Percentiles rank a stretch among this genome's conserved stretches.
Evolutionary conservation across 1,139 yeast genomes (phyloP).

Genomic region (Wickerhamomyces sp.): DNA sequence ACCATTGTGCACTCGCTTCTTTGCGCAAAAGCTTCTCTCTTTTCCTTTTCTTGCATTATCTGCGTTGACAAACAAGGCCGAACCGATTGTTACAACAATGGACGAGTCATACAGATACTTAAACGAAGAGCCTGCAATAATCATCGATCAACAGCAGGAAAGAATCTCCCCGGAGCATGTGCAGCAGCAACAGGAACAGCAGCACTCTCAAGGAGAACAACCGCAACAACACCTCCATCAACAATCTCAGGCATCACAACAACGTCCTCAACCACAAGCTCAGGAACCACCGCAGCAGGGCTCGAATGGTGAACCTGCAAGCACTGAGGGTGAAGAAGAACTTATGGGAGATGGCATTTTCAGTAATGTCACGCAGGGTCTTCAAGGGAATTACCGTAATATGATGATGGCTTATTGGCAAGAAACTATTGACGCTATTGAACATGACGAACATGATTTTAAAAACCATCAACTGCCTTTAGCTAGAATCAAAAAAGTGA

Average conservation of each 20-base stretch:
- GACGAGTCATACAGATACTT: conserved; percentile 19
- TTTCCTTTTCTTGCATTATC: too few species aligned
- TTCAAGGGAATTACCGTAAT: conserved; percentile 75
- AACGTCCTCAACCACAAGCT: background rate
- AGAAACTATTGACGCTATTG: conserved; percentile 85
- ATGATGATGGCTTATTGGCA: conserved; percentile 97
- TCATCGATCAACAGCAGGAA: conserved; percentile 10
- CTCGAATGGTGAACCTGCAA: conserved; percentile 7
- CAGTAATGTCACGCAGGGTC: conserved; percentile 90
- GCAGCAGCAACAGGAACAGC: conserved; percentile 1
- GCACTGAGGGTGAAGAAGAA: conserved; percentile 31
- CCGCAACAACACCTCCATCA: too few species aligned
- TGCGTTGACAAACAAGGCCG: too few species aligned
- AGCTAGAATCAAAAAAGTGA: conserved; percentile 87
- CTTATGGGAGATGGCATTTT: conserved; percentile 62
- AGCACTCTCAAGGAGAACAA: too few species aligned
- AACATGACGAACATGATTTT: conserved; percentile 85
- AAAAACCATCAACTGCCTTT: conserved; percentile 91
- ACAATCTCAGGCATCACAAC: too few species aligned
- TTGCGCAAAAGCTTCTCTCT: too few species aligned
- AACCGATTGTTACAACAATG: conserved; percentile 5
- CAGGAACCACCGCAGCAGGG: conserved; percentile 6
- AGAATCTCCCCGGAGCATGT: background rate
- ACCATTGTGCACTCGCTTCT: too few species aligned
- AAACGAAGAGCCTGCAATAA: conserved; percentile 17